phyloP scores from a whole-genome alignment of 345 rosid species.

The Theobroma cacao region DNA sequence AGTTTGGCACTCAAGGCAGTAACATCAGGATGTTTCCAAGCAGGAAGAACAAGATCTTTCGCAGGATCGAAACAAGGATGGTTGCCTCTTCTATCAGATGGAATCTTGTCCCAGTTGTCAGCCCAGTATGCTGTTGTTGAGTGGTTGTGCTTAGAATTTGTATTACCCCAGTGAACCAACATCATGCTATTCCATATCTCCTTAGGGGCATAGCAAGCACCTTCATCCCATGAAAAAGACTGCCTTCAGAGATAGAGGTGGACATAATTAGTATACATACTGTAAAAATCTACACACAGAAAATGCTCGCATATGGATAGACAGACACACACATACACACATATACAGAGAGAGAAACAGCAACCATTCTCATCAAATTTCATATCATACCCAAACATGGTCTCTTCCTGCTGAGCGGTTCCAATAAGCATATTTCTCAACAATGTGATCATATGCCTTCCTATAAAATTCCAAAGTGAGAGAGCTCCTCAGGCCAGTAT shows the following conservation, averaged over 20 bases:
- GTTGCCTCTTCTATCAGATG: slow-evolving; percentile 71
- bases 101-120: slow-evolving; percentile 80
- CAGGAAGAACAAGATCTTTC: slow-evolving; percentile 97
- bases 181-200: slow-evolving; percentile 99
- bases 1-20: slow-evolving; percentile 49
- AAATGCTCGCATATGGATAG: neutral
- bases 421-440: slow-evolving; percentile 76
- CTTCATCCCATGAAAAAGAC: slow-evolving; percentile 99
- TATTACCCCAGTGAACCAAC: slow-evolving; percentile 99
- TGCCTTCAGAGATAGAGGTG: slow-evolving; percentile 48
- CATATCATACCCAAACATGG: slow-evolving; percentile 81
- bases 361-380: neutral
- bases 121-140: slow-evolving; percentile 94
- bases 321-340: neutral
- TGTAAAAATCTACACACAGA: neutral
- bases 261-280: slow-evolving; percentile 30
- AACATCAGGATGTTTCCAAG: slow-evolving; percentile 89
- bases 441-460: slow-evolving; percentile 70
- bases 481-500: slow-evolving; percentile 82
- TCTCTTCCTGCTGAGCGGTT: slow-evolving; percentile 85
- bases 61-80: slow-evolving; percentile 97
- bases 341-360: neutral
- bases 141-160: slow-evolving; percentile 86
- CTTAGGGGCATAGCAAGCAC: slow-evolving; percentile 99
- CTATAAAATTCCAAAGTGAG: slow-evolving; percentile 82